Base-by-base conservation (phyloP, 2,329 filamentous ascomycete species). In the Phaeomoniella chlamydospora region DNA sequence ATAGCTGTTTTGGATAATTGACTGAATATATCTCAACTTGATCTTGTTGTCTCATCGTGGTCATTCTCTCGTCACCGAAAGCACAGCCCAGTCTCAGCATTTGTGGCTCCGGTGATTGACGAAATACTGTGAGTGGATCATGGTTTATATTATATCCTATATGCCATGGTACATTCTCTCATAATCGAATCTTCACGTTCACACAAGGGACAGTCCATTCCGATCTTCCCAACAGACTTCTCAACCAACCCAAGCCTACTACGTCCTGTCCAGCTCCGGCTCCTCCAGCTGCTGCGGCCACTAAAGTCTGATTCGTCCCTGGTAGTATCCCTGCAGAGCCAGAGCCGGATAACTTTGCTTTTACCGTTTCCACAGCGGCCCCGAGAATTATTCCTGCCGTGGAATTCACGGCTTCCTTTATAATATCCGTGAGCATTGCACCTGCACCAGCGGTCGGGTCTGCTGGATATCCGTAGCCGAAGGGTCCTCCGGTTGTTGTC, bases 201-300 rank as follows among this genome's bases (percentile, higher is more conserved):
- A 98, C 70, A 56, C 87, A 94, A 39, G 88, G 85, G 44, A 98
- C 72, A 48, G 81, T 74, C 83, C 88, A 93, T 56, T 94, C 87
- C 49, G 81, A 75, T 57, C 75, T 74, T 3, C 86, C 87, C 35
- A 94, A 58, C 35, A 93, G 58, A 49, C 76, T 86, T 47, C 86
- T 72, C 40, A 94, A 59, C 86, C 87, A 94, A 57, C 0, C 83
- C 84, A 34, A 87, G 65, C 0, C 83, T 77, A 1, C 81, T 80
- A 74, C 78, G 4, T 68, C 64, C 39, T 62, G 67, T 38, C 62
- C 64, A 34, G 61, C 22, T 3, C 41, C 32, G 43, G 43, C 43
- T 53, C 54, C 37, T 43, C 46, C 31, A 43, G 41, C 22, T 53
- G 6, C 6, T n/a, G n/a, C n/a, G n/a, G n/a, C n/a, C n/a, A n/a